Percentiles rank a stretch among this genome's conserved stretches.
These are phyloP conservation scores for Calonectria henricotiae DNA, from an alignment of 2,329 filamentous ascomycete species.

Conservation along the genomic window DNA sequence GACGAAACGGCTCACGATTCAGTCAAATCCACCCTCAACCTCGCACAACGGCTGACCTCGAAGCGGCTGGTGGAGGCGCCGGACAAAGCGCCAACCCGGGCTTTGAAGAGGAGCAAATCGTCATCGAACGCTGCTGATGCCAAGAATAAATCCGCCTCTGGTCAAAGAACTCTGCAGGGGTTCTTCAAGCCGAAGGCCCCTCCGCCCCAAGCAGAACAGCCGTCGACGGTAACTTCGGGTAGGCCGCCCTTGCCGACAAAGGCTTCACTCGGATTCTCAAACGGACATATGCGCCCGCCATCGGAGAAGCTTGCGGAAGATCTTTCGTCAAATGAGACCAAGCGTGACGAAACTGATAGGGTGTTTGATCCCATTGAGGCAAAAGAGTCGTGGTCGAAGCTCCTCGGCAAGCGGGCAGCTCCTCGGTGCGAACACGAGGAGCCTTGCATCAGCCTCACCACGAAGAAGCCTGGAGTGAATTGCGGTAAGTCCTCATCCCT, in stretches of 20 bases:
- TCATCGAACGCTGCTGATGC: constrained; percentile 42
- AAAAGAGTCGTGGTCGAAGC: constrained; percentile 88
- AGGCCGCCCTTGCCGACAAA: constrained; percentile 41
- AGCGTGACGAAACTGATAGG: constrained; percentile 54
- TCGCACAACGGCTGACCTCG: constrained; percentile 22
- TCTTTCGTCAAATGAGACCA: constrained; percentile 23
- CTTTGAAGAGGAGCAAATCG: constrained; percentile 53
- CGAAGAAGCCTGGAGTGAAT: constrained; percentile 92
- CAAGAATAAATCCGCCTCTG: constrained; percentile 56
- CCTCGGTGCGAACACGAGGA: constrained; percentile 92
- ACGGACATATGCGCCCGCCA: not conserved
- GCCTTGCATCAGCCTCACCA: constrained; percentile 85
- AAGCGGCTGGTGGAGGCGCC: constrained; percentile 43
- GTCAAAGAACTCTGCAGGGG: constrained; percentile 77
- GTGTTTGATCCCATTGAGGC: constrained; percentile 79
- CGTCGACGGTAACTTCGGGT: constrained; percentile 26
- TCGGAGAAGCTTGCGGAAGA: constrained; percentile 18
- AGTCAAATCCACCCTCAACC: constrained; percentile 22
- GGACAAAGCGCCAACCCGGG: constrained; percentile 29
- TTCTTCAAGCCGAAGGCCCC: constrained; percentile 78
- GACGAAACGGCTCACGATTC: not conserved
- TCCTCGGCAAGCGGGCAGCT: constrained; percentile 82
- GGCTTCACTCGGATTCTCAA: constrained; percentile 31
- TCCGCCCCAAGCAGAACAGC: constrained; percentile 34
- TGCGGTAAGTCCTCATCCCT: constrained; percentile 67